phyloP scores from a whole-genome alignment of 768 basidiomycete genomes.

The Serendipita sp. region DNA sequence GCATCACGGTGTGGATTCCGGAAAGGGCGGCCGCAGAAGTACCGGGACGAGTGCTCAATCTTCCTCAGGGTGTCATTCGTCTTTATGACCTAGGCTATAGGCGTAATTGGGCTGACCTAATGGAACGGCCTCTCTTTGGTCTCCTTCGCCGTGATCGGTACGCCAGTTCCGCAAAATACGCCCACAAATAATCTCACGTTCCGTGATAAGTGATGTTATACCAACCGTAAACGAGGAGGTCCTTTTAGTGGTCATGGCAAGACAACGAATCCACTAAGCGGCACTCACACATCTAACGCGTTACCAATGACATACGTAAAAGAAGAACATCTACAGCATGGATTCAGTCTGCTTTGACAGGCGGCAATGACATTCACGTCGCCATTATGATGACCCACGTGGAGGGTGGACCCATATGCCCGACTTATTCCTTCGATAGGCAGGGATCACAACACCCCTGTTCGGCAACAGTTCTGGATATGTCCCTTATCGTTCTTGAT shows the following conservation, averaged over 20 bases:
- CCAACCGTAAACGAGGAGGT: not conserved
- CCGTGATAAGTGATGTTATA: not conserved
- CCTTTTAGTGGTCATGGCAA: no score
- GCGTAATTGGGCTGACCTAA: conserved; percentile 1
- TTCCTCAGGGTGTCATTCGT: not conserved
- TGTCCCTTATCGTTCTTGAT: no score
- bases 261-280: no score
- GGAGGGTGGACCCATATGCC: no score
- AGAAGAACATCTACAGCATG: no score
- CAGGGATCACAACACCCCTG: no score
- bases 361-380: not conserved
- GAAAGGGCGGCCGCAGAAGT: not conserved
- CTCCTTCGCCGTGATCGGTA: not conserved
- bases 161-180: not conserved
- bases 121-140: not conserved
- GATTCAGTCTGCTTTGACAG: not conserved
- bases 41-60: not conserved
- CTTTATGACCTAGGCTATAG: not conserved
- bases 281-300: no score
- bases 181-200: not conserved
- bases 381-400: no score
- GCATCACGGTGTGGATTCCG: not conserved
- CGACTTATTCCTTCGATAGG: no score
- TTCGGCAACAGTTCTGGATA: no score
- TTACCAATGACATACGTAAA: no score